Conservation (phyloP, 2,329 filamentous ascomycete species). For the Lasiodiplodia hormozganensis region DNA sequence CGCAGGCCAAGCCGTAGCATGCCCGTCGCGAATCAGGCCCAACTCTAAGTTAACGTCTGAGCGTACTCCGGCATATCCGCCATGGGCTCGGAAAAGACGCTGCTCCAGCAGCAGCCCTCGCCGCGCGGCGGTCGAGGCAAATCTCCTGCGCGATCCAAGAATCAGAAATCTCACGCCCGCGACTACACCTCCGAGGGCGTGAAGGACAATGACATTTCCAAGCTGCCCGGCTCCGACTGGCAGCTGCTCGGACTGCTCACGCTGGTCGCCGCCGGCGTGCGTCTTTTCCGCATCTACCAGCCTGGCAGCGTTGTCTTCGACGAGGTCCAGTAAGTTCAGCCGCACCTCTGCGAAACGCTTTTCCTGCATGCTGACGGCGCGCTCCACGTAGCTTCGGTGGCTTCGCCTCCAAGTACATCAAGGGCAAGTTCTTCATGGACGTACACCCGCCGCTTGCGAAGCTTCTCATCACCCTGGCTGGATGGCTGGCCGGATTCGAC, state of each 20-base stretch:
- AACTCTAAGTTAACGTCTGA: conserved; percentile 27
- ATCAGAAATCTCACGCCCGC: conserved; percentile 39
- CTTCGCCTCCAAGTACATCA: conserved; percentile 99
- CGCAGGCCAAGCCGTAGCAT: conserved; percentile 29
- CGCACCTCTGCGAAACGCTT: background rate
- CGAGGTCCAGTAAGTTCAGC: conserved; percentile 88
- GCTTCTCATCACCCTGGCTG: conserved; percentile 92
- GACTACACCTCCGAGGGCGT: conserved; percentile 82
- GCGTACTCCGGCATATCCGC: conserved; percentile 12
- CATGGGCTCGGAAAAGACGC: conserved; percentile 29
- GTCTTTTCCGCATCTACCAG: conserved; percentile 94
- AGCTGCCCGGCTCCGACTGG: conserved; percentile 84
- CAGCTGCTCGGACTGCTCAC: conserved; percentile 76
- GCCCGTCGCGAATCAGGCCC: conserved; percentile 27
- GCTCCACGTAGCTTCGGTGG: conserved; percentile 82
- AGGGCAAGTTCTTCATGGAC: conserved; percentile 99
- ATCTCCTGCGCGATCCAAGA: conserved; percentile 45
- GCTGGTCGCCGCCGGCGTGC: conserved; percentile 76
- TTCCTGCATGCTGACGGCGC: conserved; percentile 7
- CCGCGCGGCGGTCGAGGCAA: conserved; percentile 40
- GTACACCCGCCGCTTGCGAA: conserved; percentile 98
- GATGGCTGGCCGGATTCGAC: conserved; percentile 93
- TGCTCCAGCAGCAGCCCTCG: conserved; percentile 25
- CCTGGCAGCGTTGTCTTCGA: conserved; percentile 97
- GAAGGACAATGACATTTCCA: conserved; percentile 88